Base-by-base conservation (phyloP, 495 filamentous ascomycete genomes). In the Coniosporium apollinis region DNA sequence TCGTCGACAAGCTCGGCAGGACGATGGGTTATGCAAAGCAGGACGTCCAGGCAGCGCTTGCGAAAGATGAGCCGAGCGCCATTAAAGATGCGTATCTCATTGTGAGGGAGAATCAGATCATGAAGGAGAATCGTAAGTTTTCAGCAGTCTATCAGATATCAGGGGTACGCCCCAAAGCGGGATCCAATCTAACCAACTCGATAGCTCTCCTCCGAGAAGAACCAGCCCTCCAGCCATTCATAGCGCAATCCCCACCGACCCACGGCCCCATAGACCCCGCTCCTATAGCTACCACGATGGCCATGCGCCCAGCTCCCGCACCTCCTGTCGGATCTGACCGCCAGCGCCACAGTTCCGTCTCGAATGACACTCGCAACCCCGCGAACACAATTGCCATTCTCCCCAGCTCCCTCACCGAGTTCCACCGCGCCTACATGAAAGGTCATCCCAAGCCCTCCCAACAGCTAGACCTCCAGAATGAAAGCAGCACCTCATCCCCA, bases 11-110 rank as follows among this genome's bases (percentile, higher is more conserved):
- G 64, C 72, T 97, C 29, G 84, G 86, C 43, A 84, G 85, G 60
- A 94, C 82, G 16, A 94, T 97, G 87, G 89, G 89, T 36, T 97
- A 97, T 54, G 82, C 74, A 16, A 82, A 81, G 51, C 78, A 85
- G 22, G 89, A 97, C 60, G 89, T 97, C 24, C 79, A 92, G 53
- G 87, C 94, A 50, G 87, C 89, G 22, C 62, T 97, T 34, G 74
- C 76, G 42, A 81, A 81, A 36, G 74, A 92, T 31, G 89, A 97
- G 50, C 87, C 89, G 24, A 94, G 82, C 40, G 85, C 91, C 10
- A 93, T 97, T 60, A 97, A 97, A 54, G 89, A 97, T 64, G 89
- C 89, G 10, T 97, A 96, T 56, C 74, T 92, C 57, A 96, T 97
- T 48, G 83, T 96, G 20, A 72, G 86, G 33, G 89, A 97, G 59